Base-by-base conservation (phyloP, 2,329 filamentous ascomycete genomes). In the Hypoxylon sp. region DNA sequence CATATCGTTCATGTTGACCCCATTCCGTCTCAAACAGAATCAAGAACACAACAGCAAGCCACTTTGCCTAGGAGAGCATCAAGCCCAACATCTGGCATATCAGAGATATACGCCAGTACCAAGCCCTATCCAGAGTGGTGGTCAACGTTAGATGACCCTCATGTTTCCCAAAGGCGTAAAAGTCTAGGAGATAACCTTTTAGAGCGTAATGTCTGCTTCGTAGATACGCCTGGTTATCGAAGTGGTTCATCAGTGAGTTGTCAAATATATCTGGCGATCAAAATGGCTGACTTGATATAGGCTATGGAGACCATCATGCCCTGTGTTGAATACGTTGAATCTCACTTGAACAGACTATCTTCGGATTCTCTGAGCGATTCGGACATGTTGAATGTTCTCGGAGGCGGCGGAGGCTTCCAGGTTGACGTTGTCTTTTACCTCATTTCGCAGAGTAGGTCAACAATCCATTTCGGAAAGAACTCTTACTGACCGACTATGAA, bases 1-100 rank as follows among this genome's bases (percentile, higher is more conserved):
- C 93, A 98, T 75, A 97, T 99, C 68, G 95, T 98, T 1, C 95
- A 99, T 77, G 90, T 97, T 58, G 95, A 98, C 76, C 86, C 91
- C 2, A 81, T 90, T 51, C 78, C 81, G 2, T 78, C 80, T 1
- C 70, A 75, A 48, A 41, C 73, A 43, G 67, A 79, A 48, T 53
- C 67, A 38, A 60, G 58, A 23, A 59, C 66, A 50, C 30, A 65
- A 10, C 56, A 62, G 14, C 66, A 59, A 21, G 41, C 49, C n/a
- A 32, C 60, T 30, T 72, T 55, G 41, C 69, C 72, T 38, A 73
- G 65, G 65, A 73, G 57, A 48, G 23, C 75, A 63, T 73, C 75
- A 59, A 63, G 73, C 41, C 73, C 77, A 21, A 84, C 82, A 17
- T 70, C 70, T 50, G 73, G 80, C 38, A 86, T 91, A 51, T 86